These are phyloP conservation scores for Hypomyces rosellus DNA, from an alignment of 2,329 filamentous ascomycete species.

Conservation along the genomic window DNA sequence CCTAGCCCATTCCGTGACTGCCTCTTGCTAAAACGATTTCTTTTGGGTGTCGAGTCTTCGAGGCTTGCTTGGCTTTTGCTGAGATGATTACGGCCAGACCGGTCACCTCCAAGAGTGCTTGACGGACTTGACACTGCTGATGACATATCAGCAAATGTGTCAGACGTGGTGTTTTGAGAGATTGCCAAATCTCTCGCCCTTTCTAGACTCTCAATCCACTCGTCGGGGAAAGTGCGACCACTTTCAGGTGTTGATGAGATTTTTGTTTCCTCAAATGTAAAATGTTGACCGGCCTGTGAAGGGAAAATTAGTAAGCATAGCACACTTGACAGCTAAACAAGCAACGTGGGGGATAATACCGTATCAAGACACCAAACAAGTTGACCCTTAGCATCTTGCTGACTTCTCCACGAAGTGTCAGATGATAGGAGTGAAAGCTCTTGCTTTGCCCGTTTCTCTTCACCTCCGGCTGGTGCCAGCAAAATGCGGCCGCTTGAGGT, in stretches of 20 bases:
- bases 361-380: conserved; percentile 88
- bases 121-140: conserved; percentile 70
- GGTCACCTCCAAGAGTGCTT: conserved; percentile 62
- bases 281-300: conserved; percentile 76
- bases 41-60: conserved; percentile 47
- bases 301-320: background rate
- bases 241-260: conserved; percentile 52
- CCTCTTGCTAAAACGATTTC: conserved; percentile 77
- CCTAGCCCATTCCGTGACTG: conserved; percentile 76
- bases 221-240: conserved; percentile 65
- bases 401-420: conserved; percentile 72
- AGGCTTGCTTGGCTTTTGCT: conserved; percentile 53
- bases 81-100: conserved; percentile 50
- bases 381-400: conserved; percentile 80
- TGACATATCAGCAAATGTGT: conserved; percentile 62
- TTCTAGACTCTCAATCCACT: conserved; percentile 89
- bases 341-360: conserved; percentile 50
- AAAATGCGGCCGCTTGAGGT: conserved; percentile 88
- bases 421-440: conserved; percentile 77
- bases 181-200: conserved; percentile 78
- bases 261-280: conserved; percentile 90
- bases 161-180: conserved; percentile 63
- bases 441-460: conserved; percentile 91
- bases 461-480: conserved; percentile 82
- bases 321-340: conserved; percentile 19